A percentile compares a stretch with the other conserved stretches of the same genome.
phyloP scores from a whole-genome alignment of 371 early-diverging fungal species.

The Choanephora cucurbitarum region DNA sequence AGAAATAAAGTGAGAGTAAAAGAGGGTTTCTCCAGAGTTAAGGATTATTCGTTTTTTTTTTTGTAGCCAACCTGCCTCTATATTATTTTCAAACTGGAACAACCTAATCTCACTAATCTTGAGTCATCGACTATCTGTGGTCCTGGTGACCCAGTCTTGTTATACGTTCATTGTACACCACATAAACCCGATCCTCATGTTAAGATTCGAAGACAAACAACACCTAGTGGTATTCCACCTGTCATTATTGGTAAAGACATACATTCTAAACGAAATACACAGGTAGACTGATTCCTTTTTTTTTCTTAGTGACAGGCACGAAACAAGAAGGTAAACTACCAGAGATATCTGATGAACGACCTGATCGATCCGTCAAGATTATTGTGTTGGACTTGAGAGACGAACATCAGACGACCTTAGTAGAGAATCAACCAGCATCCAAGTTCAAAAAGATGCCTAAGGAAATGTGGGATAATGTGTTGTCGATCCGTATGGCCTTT shows the following conservation, averaged over 20 bases:
- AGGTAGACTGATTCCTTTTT: not conserved
- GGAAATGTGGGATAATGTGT: slow-evolving; percentile 17
- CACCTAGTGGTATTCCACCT: slow-evolving; percentile 35
- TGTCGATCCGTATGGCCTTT: slow-evolving; percentile 2
- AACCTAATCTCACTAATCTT: slow-evolving; percentile 9
- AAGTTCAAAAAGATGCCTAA: slow-evolving; percentile 23
- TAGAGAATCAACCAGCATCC: slow-evolving; percentile 15
- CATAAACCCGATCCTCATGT: slow-evolving; percentile 37
- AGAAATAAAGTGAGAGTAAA: no score
- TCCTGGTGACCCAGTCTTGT: slow-evolving; percentile 35
- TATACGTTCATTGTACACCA: slow-evolving; percentile 39
- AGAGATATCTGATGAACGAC: slow-evolving; percentile 21
- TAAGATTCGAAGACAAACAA: slow-evolving; percentile 37
- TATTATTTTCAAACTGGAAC: slow-evolving; percentile 18
- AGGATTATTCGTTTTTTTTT: no score
- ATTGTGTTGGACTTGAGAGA: slow-evolving; percentile 23
- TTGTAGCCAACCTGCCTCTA: not conserved
- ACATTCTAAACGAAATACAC: not conserved
- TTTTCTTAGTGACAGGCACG: slow-evolving; percentile 18
- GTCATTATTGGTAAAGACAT: slow-evolving; percentile 39
- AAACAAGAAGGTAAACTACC: slow-evolving; percentile 17
- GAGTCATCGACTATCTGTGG: slow-evolving; percentile 24
- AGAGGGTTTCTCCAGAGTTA: no score
- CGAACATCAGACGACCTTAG: slow-evolving; percentile 12
- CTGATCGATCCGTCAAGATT: slow-evolving; percentile 14